Base-by-base conservation (phyloP, 129 eudicot species). In the Lactuca saligna region DNA sequence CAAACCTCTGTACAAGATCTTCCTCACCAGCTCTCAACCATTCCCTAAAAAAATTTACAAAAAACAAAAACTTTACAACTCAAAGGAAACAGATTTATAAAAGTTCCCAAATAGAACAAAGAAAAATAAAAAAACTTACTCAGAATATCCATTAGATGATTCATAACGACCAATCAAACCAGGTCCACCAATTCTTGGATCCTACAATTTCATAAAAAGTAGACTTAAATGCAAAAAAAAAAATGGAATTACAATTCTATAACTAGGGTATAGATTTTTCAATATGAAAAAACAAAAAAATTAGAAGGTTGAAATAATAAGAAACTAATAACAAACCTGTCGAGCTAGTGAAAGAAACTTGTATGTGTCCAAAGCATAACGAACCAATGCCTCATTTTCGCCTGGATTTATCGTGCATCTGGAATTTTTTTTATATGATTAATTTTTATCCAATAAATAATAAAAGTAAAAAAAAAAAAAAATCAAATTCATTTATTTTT, bases 381-480 rank as follows among this genome's bases (percentile, higher is more conserved):
- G 91, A 69, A 89, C 98, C 54, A 93, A 59, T 25, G 87, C 86
- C 77, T 93, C 98, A 64, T 93, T 93, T 67, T 93, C 98, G 44
- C 97, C 92, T 10, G 98, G 98, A 70, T 93, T 93, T 84, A 93
- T 93, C 13, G 98, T 93, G 79, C 98, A 93, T 69, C 93, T 89
- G 82, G 51, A 68, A 77, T 63, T 49, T 63, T 63, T 38, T 65
- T 41, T 57, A 12, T 42, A 64, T 49, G 64, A 70, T 29, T 50
- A 37, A 37, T 12, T 46, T 46, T 46, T 12, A 46, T 3, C 5
- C 51, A 46, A 20, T 14, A 61, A 37, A 57, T 41, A 33, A 60
- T 5, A 48, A 46, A 29, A 25, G 32, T 48, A 14, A 25, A 25
- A 61, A 15, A 7, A 57, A 25, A 8, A 59, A 60, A 60, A 16